Percentiles rank a stretch among this genome's conserved stretches.
Conservation (phyloP, 371 early-diverging fungal genomes). For the Conidiobolus coronatus region DNA sequence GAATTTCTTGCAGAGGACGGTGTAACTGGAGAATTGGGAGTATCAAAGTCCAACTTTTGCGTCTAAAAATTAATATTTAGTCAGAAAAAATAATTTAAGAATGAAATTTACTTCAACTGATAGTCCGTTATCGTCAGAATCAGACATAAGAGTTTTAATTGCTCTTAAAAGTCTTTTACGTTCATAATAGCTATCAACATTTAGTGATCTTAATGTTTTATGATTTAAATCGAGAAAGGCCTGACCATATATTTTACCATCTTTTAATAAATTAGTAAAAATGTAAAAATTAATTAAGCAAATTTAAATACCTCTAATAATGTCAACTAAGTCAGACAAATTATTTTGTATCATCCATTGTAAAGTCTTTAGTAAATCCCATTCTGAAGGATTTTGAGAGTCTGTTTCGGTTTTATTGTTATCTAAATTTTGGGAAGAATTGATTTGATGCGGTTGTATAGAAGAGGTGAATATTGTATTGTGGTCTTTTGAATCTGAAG, state of each 20-base stretch:
- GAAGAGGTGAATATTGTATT: too few relatives aligned
- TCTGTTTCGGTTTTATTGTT: background rate
- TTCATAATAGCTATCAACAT: conserved; percentile 2
- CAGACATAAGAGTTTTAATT: background rate
- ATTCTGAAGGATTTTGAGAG: background rate
- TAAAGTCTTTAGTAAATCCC: conserved; percentile 1
- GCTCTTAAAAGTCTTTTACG: background rate
- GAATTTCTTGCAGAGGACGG: background rate
- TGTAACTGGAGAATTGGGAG: background rate
- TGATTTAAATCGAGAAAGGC: conserved; percentile 1
- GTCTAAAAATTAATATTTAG: background rate
- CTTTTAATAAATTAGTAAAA: background rate
- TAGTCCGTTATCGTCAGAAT: background rate
- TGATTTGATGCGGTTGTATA: too few relatives aligned
- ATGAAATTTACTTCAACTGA: background rate
- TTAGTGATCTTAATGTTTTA: background rate
- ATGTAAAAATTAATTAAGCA: background rate
- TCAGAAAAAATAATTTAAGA: background rate
- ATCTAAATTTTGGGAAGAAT: background rate
- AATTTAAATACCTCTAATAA: conserved; percentile 2
- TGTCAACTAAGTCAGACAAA: conserved; percentile 1
- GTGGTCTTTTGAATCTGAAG: too few relatives aligned
- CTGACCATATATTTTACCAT: background rate
- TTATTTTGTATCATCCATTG: conserved; percentile 1
- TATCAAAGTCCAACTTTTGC: background rate